Percentiles rank a stretch among this genome's conserved stretches.
Evolutionary conservation across 2,329 filamentous ascomycete species (phyloP).

Genomic region (Ceratocystis papillata): DNA sequence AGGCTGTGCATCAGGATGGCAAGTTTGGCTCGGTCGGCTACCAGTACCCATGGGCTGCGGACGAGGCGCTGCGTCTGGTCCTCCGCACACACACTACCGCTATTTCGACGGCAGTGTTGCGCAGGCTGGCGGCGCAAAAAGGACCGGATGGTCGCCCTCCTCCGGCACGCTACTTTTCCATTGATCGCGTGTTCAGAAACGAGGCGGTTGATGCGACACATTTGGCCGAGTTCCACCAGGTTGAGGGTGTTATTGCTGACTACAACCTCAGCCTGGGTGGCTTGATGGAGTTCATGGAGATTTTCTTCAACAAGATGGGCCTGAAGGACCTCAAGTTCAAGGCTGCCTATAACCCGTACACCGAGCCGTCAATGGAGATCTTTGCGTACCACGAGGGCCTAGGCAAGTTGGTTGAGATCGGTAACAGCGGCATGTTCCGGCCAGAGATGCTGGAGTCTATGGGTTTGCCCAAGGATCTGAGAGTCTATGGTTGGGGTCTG

Average conservation of each 20-base stretch:
- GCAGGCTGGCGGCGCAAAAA: constrained; percentile 74
- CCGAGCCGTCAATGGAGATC: constrained; percentile 95
- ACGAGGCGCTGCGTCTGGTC: constrained; percentile 77
- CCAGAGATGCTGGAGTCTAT: constrained; percentile 95
- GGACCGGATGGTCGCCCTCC: constrained; percentile 56
- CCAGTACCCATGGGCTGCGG: constrained; percentile 82
- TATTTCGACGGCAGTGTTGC: constrained; percentile 79
- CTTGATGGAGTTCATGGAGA: constrained; percentile 83
- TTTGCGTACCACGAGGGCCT: constrained; percentile 89
- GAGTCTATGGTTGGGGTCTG: constrained; percentile 89
- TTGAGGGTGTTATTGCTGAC: constrained; percentile 96
- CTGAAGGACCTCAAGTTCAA: constrained; percentile 81
- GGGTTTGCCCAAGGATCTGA: constrained; percentile 83
- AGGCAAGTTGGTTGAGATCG: constrained; percentile 89
- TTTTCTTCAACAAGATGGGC: constrained; percentile 95
- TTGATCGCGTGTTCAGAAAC: constrained; percentile 96
- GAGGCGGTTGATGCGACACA: constrained; percentile 96
- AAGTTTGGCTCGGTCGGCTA: constrained; percentile 95
- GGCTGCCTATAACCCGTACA: constrained; percentile 92
- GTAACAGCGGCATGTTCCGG: constrained; percentile 97
- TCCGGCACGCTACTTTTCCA: constrained; percentile 90
- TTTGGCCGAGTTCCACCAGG: constrained; percentile 95
- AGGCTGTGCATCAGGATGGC: constrained; percentile 76
- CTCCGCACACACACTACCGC: constrained; percentile 94
- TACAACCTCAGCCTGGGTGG: constrained; percentile 87